Conservation (phyloP, 2,329 filamentous ascomycete species). For the Botrytis sinoallii region DNA sequence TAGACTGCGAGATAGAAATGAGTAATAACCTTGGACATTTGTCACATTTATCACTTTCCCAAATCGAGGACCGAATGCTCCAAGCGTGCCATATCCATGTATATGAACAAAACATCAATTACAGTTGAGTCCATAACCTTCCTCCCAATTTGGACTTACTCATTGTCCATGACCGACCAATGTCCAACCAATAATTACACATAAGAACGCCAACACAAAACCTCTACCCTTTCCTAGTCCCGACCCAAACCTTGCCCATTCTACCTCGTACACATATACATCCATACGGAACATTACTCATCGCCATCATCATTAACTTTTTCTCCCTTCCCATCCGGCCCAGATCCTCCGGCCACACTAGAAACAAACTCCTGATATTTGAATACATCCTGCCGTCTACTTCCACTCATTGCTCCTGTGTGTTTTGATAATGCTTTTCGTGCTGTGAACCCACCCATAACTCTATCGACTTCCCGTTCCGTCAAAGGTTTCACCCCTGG, state of each 20-base stretch:
- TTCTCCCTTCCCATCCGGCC: slow-evolving; percentile 29
- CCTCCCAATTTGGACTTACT: slow-evolving; percentile 10
- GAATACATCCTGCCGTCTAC: slow-evolving; percentile 80
- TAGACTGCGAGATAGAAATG: background rate
- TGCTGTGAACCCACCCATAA: slow-evolving; percentile 83
- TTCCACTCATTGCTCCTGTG: slow-evolving; percentile 43
- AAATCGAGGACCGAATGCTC: no score
- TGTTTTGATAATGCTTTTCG: slow-evolving; percentile 75
- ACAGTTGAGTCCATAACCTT: slow-evolving; percentile 7
- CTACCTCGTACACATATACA: slow-evolving; percentile 12
- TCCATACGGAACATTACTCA: slow-evolving; percentile 18
- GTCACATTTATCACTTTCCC: background rate
- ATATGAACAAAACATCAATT: background rate
- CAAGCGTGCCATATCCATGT: background rate
- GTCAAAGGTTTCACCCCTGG: slow-evolving; percentile 62
- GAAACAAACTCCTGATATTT: slow-evolving; percentile 86
- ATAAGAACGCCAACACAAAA: slow-evolving; percentile 9
- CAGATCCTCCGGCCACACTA: slow-evolving; percentile 34
- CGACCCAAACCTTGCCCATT: slow-evolving; percentile 1
- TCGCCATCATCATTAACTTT: slow-evolving; percentile 21
- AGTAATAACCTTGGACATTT: background rate
- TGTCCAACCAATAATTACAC: slow-evolving; percentile 16
- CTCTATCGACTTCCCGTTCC: slow-evolving; percentile 75
- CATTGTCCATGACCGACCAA: slow-evolving; percentile 4
- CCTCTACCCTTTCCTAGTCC: slow-evolving; percentile 3